Percentiles rank a stretch among this genome's conserved stretches.
Conservation (phyloP, 176 grass and related monocot genomes). For the Raddia guianensis region DNA sequence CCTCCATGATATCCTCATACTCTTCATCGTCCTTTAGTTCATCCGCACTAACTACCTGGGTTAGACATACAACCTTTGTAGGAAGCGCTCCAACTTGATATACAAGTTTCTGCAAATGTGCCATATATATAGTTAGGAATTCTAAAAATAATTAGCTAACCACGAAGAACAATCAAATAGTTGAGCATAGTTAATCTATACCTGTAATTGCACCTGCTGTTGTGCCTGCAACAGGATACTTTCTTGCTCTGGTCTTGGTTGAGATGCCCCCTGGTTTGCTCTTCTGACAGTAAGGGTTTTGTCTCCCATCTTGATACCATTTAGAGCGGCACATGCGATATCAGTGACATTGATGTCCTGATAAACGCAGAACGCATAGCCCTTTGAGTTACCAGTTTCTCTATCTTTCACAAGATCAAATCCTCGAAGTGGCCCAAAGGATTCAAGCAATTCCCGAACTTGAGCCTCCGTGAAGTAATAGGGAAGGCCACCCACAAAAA, state of each 20-base stretch:
- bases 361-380: conserved; percentile 97
- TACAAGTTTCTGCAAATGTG: conserved; percentile 82
- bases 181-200: conserved; percentile 29
- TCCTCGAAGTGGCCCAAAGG: conserved; percentile 83
- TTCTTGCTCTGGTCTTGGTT: conserved; percentile 95
- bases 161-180: background rate
- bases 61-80: conserved; percentile 89
- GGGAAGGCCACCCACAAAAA: conserved; percentile 94
- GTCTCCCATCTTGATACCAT: conserved; percentile 99
- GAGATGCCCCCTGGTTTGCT: conserved; percentile 85
- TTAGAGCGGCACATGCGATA: conserved; percentile 94
- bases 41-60: conserved; percentile 73
- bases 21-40: conserved; percentile 95
- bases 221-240: conserved; percentile 92
- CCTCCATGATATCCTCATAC: conserved; percentile 95
- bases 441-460: conserved; percentile 94
- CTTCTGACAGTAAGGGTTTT: conserved; percentile 96
- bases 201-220: conserved; percentile 96
- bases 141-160: conserved; percentile 20
- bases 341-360: conserved; percentile 91
- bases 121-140: conserved; percentile 4
- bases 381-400: conserved; percentile 98
- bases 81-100: conserved; percentile 87
- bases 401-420: conserved; percentile 99
- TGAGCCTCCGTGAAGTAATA: conserved; percentile 99